These are phyloP conservation scores for Phytophthora europaea DNA, from an alignment of 352 stramenopile species.

Conservation along the genomic window DNA sequence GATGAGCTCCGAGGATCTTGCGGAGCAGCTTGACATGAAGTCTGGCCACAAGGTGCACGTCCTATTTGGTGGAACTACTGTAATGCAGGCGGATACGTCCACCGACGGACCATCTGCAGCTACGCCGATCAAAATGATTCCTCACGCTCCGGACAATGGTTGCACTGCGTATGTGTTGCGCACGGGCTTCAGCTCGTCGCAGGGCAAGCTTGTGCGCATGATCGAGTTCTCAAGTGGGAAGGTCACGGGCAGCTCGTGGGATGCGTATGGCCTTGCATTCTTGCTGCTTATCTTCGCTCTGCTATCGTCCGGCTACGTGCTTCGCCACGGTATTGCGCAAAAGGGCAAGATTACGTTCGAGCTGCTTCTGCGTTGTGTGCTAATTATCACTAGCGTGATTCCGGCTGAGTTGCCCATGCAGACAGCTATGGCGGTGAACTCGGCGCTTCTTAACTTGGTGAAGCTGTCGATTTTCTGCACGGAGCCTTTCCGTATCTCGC, in stretches of 20 bases:
- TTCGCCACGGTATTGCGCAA: conserved; percentile 89
- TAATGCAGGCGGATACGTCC: conserved; percentile 86
- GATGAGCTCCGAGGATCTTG: conserved; percentile 80
- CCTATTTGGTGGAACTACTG: conserved; percentile 94
- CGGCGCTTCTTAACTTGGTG: conserved; percentile 94
- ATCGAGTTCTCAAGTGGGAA: conserved; percentile 99
- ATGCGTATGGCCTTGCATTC: conserved; percentile 97
- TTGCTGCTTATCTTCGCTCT: conserved; percentile 98
- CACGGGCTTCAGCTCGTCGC: conserved; percentile 98
- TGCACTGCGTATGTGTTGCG: conserved; percentile 96
- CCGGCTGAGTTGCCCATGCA: conserved; percentile 99
- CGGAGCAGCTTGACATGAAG: conserved; percentile 88
- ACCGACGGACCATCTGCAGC: conserved; percentile 30
- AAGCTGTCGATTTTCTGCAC: conserved; percentile 98
- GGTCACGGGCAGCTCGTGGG: conserved; percentile 94
- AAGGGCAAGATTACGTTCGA: conserved; percentile 96
- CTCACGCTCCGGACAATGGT: conserved; percentile 90
- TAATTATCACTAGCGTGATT: conserved; percentile 99
- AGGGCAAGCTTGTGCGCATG: conserved; percentile 98
- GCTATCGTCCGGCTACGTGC: conserved; percentile 94
- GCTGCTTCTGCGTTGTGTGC: conserved; percentile 97
- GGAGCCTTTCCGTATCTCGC: conserved; percentile 98
- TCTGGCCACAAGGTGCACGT: conserved; percentile 91
- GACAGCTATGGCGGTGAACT: conserved; percentile 97
- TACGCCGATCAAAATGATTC: conserved; percentile 49